Percentiles rank a stretch among this genome's conserved stretches.
Conservation (phyloP, 2,329 filamentous ascomycete species). For the Phaeophleospora eucalypticola region DNA sequence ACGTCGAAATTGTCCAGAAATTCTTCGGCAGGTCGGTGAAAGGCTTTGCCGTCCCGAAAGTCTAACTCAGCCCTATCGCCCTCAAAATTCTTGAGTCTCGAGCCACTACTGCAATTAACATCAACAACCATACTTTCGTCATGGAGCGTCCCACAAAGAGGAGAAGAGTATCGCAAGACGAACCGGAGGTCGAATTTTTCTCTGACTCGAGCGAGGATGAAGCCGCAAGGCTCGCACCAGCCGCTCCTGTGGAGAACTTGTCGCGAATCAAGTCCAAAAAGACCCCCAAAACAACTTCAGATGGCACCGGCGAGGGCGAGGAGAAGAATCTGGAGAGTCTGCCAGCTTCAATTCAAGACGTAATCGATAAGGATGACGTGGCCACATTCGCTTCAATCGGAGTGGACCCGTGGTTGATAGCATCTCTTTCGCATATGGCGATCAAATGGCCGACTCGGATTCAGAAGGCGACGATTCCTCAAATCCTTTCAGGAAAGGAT, state of each 20-base stretch:
- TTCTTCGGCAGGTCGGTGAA: not conserved
- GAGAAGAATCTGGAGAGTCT: conserved; percentile 1
- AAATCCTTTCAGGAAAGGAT: conserved; percentile 84
- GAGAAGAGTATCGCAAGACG: conserved; percentile 13
- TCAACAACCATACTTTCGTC: not conserved
- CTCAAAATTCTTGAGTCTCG: not conserved
- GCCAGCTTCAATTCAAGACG: conserved; percentile 22
- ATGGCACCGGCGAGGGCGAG: not conserved
- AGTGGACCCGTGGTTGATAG: conserved; percentile 68
- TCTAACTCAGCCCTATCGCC: not conserved
- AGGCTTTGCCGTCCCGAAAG: not conserved
- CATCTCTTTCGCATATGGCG: conserved; percentile 70
- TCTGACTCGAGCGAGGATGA: not conserved
- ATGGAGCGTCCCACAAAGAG: conserved; percentile 17
- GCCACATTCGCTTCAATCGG: conserved; percentile 31
- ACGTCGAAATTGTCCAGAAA: not conserved
- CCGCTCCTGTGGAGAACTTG: not conserved
- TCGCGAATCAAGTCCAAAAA: conserved; percentile 9
- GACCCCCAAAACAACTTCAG: not conserved
- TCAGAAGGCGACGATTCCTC: conserved; percentile 87
- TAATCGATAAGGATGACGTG: conserved; percentile 25
- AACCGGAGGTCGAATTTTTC: not conserved
- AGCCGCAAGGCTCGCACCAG: not conserved
- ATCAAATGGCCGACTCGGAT: conserved; percentile 88
- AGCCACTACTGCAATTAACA: not conserved